Evolutionary conservation across 208 protist genomes (phyloP).

Genomic region (Trichomonas gallinae): DNA sequence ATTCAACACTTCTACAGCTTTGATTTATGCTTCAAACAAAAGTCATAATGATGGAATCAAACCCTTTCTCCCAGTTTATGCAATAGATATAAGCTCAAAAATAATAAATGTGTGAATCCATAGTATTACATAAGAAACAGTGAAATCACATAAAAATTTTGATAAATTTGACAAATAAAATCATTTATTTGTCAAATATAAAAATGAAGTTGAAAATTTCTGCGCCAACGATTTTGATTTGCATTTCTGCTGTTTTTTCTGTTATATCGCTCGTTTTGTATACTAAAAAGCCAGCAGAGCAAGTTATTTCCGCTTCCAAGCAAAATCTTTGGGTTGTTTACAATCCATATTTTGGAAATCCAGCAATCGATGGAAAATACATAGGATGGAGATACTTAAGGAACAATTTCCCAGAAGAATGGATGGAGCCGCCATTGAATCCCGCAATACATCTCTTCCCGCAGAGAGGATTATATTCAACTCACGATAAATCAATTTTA

Average conservation of each 20-base stretch:
- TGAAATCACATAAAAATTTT: no score
- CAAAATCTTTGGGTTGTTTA: background rate
- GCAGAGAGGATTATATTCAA: background rate
- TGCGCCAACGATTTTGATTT: background rate
- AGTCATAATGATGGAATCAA: no score
- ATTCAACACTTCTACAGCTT: no score
- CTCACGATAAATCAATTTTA: background rate
- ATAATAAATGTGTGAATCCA: no score
- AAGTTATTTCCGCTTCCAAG: background rate
- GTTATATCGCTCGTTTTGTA: background rate
- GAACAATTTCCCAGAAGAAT: background rate
- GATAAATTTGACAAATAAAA: no score
- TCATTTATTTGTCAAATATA: no score
- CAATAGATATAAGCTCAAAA: no score
- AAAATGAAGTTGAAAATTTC: background rate
- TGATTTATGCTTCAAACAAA: no score
- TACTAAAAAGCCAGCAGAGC: background rate
- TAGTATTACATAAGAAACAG: no score
- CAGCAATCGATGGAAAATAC: background rate
- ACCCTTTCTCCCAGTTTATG: no score
- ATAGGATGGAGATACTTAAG: background rate
- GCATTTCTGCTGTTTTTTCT: background rate
- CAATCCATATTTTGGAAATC: background rate
- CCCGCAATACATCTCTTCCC: background rate
- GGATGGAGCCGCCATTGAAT: background rate